Evolutionary conservation across 805 yeast species (phyloP), one percentile per base, ranked within the genome.

Genomic region (Pichia pseudocactophila): DNA sequence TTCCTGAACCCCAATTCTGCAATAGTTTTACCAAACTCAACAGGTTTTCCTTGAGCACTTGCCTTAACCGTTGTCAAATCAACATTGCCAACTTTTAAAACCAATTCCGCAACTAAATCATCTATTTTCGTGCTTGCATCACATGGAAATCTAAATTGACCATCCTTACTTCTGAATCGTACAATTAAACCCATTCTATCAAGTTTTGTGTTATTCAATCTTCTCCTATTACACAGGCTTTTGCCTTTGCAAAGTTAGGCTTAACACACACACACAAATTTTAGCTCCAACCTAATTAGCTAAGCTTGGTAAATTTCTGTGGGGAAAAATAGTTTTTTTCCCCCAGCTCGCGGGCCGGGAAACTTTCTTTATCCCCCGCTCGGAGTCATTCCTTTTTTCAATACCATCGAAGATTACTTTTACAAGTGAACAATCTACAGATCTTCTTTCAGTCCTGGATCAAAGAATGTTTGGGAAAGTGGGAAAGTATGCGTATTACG

Each of bases 111-210:
- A 19, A 16, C 35, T 16, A 32, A 19, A 19, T 18, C 35, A 17
- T 28, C 18, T 13, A 34, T 19, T 20, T 22, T 22, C 19, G 20
- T 22, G n/a, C 20, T 11, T 6, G 20, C 15, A 34, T 34, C 19
- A 34, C 36, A 34, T 20, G 36, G 13, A 20, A 84, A 71, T 42
- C 97, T 73, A 57, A 76, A 76, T 74, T 78, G 81, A 10, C 97
- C 97, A 50, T 83, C 82, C 54, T 76, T 85, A 26, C 90, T 70
- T 55, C 96, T 73, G 62, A 90, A 85, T 55, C 98, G 69, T 18
- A 82, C 63, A 50, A 89, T 74, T 85, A 50, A 34, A 16, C 30
- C 20, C 31, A 28, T 28, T 11, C 4, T 28, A 22, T 22, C 25
- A 5, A n/a, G n/a, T n/a, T n/a, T n/a, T n/a, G n/a, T n/a, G n/a